Base-by-base conservation (phyloP, 768 basidiomycete genomes). In the Mycena alexandri region DNA sequence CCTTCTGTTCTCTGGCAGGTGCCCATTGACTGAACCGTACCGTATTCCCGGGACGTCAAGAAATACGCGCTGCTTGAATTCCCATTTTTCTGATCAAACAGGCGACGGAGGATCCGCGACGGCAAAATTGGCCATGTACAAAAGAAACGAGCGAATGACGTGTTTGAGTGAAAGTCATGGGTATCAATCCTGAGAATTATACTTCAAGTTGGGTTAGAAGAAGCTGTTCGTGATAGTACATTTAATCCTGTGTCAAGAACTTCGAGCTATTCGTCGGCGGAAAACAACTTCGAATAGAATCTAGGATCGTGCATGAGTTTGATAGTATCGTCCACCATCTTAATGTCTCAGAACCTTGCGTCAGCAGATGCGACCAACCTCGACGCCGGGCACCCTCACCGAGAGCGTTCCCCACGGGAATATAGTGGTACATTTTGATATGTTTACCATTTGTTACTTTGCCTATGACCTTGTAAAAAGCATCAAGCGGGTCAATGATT, bases 381-480 rank as follows among this genome's bases (percentile, higher is more conserved):
- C 41, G 34, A 36, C 5, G n/a, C n/a, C n/a, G 36, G 12, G 46
- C 55, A 44, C 7, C 10, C 88, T 41, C 75, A 91, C 93, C 92
- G 3, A 94, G 79, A 36, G 87, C 83, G 14, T 82, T 73, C 8
- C 92, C 91, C 75, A 93, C 76, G 72, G 85, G 84, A 65, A 89
- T 83, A 60, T 79, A 80, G 1, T 77, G 79, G 72, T 89, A 70
- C 77, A 89, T 84, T 73, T 87, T 87, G 71, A 94, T 77, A 3
- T 84, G 86, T 17, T 86, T 81, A 25, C 87, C 80, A 65, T 88
- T 82, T 24, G 82, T 62, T 22, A 89, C 92, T 7, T 75, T 83
- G 8, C 92, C 93, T 33, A 94, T 83, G 58, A 94, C 79, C 75
- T 94, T 93, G 51, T 91, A 79, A 68, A 79, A 93, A 3, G 85